Conservation (phyloP, 441 rosid species). For the Geranium incanum region DNA sequence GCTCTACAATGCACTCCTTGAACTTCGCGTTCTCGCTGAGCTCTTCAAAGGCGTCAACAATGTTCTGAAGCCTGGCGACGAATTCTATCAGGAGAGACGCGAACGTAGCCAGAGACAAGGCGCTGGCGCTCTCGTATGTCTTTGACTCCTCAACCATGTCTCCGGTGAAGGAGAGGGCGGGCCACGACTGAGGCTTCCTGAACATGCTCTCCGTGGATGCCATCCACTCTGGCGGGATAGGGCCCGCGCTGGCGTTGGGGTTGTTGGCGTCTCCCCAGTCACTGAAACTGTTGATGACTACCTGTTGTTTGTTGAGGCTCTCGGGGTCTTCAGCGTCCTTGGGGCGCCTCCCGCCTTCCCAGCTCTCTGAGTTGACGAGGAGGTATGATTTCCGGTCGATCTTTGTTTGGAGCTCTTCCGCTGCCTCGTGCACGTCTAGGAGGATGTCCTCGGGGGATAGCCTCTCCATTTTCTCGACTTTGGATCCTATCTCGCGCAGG, state of each 20-base stretch:
- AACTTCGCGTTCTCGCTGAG: slow-evolving; percentile 52
- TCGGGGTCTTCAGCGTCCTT: slow-evolving; percentile 43
- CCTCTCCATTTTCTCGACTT: slow-evolving; percentile 72
- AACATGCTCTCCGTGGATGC: slow-evolving; percentile 32
- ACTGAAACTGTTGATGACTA: slow-evolving; percentile 45
- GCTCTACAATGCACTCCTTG: slow-evolving; percentile 25
- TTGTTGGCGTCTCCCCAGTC: slow-evolving; percentile 37
- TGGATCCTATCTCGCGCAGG: slow-evolving; percentile 57
- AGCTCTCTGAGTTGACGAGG: slow-evolving; percentile 66
- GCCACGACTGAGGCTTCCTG: slow-evolving; percentile 45
- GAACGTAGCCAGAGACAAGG: slow-evolving; percentile 56
- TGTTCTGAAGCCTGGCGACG: slow-evolving; percentile 64
- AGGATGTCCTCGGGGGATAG: slow-evolving; percentile 44
- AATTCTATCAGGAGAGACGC: slow-evolving; percentile 60
- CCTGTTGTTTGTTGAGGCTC: slow-evolving; percentile 34
- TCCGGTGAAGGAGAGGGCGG: slow-evolving; percentile 40
- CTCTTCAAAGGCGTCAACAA: slow-evolving; percentile 47
- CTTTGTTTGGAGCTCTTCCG: slow-evolving; percentile 67
- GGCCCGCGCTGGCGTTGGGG: slow-evolving; percentile 9
- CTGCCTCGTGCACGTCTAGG: slow-evolving; percentile 60
- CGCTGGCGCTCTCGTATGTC: slow-evolving; percentile 62
- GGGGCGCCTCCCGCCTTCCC: slow-evolving; percentile 33
- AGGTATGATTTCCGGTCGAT: slow-evolving; percentile 63
- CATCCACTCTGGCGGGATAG: slow-evolving; percentile 16
- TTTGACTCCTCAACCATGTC: slow-evolving; percentile 43